Conservation (phyloP, 352 stramenopile genomes). For the Phytophthora pinifolia region DNA sequence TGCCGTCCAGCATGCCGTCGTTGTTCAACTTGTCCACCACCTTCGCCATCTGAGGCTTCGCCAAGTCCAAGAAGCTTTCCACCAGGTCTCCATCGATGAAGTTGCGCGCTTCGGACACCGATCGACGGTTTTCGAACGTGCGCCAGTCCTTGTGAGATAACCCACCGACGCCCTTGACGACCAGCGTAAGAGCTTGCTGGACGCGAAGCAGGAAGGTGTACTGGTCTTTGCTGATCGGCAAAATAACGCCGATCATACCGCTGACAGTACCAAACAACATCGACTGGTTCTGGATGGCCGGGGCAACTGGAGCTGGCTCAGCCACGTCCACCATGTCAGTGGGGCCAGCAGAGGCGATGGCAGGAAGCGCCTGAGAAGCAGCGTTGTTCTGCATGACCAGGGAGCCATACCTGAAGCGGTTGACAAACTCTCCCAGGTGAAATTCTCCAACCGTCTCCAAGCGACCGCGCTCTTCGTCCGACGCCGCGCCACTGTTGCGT, state of each 20-base stretch:
- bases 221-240: conserved; percentile 91
- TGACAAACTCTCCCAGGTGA: conserved; percentile 96
- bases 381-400: conserved; percentile 93
- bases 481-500: conserved; percentile 90
- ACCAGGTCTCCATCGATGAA: conserved; percentile 97
- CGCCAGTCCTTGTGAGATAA: conserved; percentile 94
- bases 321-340: conserved; percentile 62
- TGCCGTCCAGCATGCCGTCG: conserved; percentile 73
- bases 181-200: conserved; percentile 86
- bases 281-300: conserved; percentile 32
- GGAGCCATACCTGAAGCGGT: conserved; percentile 94
- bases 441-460: conserved; percentile 94
- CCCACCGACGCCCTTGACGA: conserved; percentile 91
- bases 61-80: conserved; percentile 94
- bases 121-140: conserved; percentile 91
- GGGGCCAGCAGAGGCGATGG: neutral
- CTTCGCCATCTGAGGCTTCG: conserved; percentile 86
- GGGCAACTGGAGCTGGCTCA: conserved; percentile 9
- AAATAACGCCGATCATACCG: conserved; percentile 94
- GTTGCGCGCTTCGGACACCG: conserved; percentile 81
- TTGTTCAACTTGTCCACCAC: conserved; percentile 93
- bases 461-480: conserved; percentile 92
- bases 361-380: conserved; percentile 7
- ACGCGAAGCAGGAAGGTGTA: conserved; percentile 92
- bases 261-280: conserved; percentile 96